Evolutionary conservation across 805 yeast species (phyloP).

Genomic region (Ogataea henricii): DNA sequence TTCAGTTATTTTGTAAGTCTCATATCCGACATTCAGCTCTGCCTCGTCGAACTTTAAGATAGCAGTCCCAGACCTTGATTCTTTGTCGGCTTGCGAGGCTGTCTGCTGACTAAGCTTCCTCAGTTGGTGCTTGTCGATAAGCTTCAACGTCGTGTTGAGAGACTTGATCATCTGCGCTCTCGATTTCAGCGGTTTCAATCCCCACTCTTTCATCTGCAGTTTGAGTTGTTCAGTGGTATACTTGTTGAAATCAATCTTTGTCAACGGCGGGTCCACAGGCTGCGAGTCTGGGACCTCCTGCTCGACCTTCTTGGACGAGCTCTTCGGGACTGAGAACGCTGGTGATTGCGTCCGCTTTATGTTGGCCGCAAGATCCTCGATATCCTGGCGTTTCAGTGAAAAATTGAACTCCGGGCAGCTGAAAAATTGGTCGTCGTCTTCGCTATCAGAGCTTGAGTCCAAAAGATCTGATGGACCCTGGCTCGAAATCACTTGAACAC

Average conservation of each 20-base stretch:
- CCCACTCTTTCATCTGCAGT: constrained; percentile 37
- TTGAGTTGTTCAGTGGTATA: constrained; percentile 23
- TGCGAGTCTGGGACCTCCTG: constrained; percentile 24
- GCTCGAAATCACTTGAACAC: constrained; percentile 15
- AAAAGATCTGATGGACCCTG: constrained; percentile 2
- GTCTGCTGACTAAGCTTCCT: constrained; percentile 11
- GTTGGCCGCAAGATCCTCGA: constrained; percentile 10
- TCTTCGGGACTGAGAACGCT: not conserved
- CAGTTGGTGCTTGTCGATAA: constrained; percentile 20
- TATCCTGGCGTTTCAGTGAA: constrained; percentile 17
- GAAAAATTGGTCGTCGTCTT: constrained; percentile 12
- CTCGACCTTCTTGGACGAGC: constrained; percentile 2
- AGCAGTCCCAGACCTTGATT: not conserved
- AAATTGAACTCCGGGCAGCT: constrained; percentile 18
- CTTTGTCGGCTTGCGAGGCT: constrained; percentile 3
- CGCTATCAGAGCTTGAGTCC: not conserved
- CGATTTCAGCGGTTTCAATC: constrained; percentile 39
- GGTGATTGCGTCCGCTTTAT: constrained; percentile 1
- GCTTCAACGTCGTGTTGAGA: constrained; percentile 26
- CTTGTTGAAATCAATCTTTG: constrained; percentile 17
- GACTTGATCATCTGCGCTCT: constrained; percentile 37
- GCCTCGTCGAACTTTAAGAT: constrained; percentile 21
- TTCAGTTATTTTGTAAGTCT: constrained; percentile 12
- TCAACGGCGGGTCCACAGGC: constrained; percentile 12
- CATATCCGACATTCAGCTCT: constrained; percentile 16